Evolutionary conservation across 768 basidiomycete genomes (phyloP), one percentile per base, ranked within the genome.

Genomic region (Gloeopeniophorella convolvens): DNA sequence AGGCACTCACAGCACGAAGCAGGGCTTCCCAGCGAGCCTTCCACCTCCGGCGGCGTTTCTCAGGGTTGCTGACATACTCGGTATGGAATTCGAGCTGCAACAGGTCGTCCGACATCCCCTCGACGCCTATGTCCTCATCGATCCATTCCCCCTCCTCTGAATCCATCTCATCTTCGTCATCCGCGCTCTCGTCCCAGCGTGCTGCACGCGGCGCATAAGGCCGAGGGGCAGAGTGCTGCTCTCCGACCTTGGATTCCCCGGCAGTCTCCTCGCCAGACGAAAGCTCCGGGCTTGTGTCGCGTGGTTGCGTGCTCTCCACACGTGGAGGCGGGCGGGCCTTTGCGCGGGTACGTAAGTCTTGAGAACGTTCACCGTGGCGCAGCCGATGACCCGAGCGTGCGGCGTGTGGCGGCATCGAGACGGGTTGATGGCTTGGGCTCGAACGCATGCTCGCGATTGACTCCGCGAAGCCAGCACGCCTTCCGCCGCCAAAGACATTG

Each of bases 251-350:
- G 5, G 68, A 77, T 60, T 87, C 87, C 0, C 85, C 87, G 1
- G 85, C 85, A 1, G 83, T 88, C 65, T 87, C 85, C 62, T 89
- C 87, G 1, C 85, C 85, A 15, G 79, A 82, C 9, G 81, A 83
- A 37, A 78, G 75, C 67, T 89, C 87, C 0, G 85, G 86, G 55
- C 82, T 87, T 10, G 86, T 89, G 57, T 89, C 87, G 34, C 86
- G 69, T 6, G 87, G 86, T 59, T 89, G 85, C 0, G 87, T 90
- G 58, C 85, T 89, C 59, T 88, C 83, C 15, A 89, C 87, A 11
- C 87, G 73, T 9, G 84, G 85, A 1, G 87, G 87, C 1, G 81
- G 83, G 60, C 80, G 80, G 30, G 81, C 66, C 44, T 72, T 65
- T 31, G 45, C 27, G 23, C 49, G 31, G 34, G 27, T 48, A 10